Evolutionary conservation across 192 early-diverging fungal species (phyloP), one percentile per base, ranked within the genome.

Genomic region (Rhizoclosmatium sp.): DNA sequence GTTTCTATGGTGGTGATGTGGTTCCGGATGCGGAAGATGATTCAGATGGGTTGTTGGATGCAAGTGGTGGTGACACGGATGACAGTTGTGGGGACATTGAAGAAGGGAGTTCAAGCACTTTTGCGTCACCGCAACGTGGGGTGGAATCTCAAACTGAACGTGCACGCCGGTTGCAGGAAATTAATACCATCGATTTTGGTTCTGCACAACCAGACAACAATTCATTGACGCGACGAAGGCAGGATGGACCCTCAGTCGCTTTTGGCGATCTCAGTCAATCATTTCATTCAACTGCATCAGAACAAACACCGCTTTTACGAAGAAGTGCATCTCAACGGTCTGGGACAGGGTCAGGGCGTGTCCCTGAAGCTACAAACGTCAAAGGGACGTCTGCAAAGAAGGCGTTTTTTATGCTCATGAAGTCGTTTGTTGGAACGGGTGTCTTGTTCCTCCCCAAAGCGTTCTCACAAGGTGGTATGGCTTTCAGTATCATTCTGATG

Each of bases 1-100:
- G 95, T 61, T 96, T 94, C 80, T 98, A 96, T 87, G 97, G 94
- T 44, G 97, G 96, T 59, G 97, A 95, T 82, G 94, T 95, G 69
- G 90, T 93, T 69, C 94, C 93, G 21, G 93, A 93, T 46, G 93
- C 94, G 69, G 46, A 73, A 40, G 84, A 86, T 23, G 85, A 86
- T 56, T 84, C 88, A 44, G 85, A 88, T 39, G 66, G 47, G 12
- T 71, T 73, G 44, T 93, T 93, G 46, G 91, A 92, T 79, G 94
- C 89, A 46, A 90, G 90, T 47, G 89, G 61, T 31, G 61, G 61
- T 64, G 39, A 39, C 12, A 12, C 39, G 7, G 71, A 61, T 4
- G 69, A 10, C 56, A 31, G 31, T 31, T 31, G 31, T 31, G 31
- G 31, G 31, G 31, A 31, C 31, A 31, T 31, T 31, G 49, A 31